Evolutionary conservation across 176 grass and related monocot species (phyloP), one percentile per base, ranked within the genome.

Genomic region (Rhynchospora tenuis): DNA sequence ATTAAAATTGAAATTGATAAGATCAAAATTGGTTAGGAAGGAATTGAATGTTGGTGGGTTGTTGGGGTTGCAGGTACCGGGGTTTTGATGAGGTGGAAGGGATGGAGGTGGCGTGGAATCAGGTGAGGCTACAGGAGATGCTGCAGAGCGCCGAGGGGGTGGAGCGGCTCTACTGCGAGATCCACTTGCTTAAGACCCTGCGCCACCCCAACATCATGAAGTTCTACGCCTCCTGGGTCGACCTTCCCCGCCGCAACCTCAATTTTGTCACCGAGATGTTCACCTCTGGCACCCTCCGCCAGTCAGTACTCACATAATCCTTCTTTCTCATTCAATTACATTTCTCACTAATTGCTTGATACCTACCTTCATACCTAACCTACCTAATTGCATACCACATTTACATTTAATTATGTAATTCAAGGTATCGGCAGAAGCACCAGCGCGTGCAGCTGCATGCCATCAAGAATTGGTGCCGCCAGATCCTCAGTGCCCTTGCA

Each of bases 221-320:
- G 79, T 99, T 99, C 85, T 91, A 95, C 76, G 89, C 93, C 26
- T 99, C 93, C 22, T 99, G 96, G 96, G 93, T 99, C 31, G 96
- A 99, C 76, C 71, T 81, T 88, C 83, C 93, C 24, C 75, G 74
- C 52, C 91, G 88, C 58, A 91, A 99, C 93, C 95, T 95, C 93
- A 99, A 99, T 84, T 99, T 99, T 86, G 88, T 99, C 89, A 99
- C 96, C 22, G 96, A 99, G 81, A 93, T 99, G 93, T 99, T 99
- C 89, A 93, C 91, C 50, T 99, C 96, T 27, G 96, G 96, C 76
- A 99, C 96, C 33, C 93, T 99, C 61, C 89, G 93, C 65, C 96
- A 95, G 96, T 98, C 92, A 92, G 79, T 81, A 15, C 45, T 28
- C 47, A 29, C 16, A 47, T 71, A 2, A 38, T 58, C 42, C 14